Conservation (phyloP, 352 stramenopile genomes). For the Pythium insidiosum region DNA sequence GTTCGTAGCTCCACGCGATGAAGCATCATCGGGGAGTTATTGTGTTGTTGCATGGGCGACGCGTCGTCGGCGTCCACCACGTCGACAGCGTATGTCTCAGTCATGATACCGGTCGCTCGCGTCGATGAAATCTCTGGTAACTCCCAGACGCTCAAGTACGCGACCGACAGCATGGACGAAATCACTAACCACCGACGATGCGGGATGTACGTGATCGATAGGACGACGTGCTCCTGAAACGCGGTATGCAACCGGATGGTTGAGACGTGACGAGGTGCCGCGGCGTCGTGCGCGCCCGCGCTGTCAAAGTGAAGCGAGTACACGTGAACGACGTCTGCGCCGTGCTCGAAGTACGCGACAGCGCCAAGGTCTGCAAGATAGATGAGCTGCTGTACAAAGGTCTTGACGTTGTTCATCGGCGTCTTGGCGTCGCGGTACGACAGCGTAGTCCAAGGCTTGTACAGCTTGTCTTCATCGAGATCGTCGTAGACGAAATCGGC, state of each 20-base stretch:
- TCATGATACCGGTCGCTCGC: too few species aligned
- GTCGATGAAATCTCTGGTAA: conserved; percentile 28
- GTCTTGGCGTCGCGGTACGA: conserved; percentile 37
- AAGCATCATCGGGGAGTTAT: conserved; percentile 43
- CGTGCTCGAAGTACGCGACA: conserved; percentile 60
- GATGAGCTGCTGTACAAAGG: conserved; percentile 43
- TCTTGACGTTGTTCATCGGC: conserved; percentile 34
- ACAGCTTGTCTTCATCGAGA: conserved; percentile 18
- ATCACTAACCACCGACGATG: conserved; percentile 30
- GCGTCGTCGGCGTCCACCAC: not conserved
- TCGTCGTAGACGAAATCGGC: conserved; percentile 23
- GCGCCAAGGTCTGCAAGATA: conserved; percentile 37
- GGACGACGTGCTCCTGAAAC: conserved; percentile 59
- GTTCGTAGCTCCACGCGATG: conserved; percentile 46
- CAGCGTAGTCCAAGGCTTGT: conserved; percentile 22
- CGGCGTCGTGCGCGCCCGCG: too few species aligned
- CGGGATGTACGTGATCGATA: conserved; percentile 52
- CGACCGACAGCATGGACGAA: conserved; percentile 40
- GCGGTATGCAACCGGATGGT: conserved; percentile 65
- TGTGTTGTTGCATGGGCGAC: not conserved
- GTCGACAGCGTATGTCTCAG: too few species aligned
- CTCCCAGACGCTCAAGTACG: conserved; percentile 56
- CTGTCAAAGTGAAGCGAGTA: conserved; percentile 58
- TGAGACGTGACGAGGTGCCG: conserved; percentile 47
- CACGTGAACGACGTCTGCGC: conserved; percentile 58